Base-by-base conservation (phyloP, 2,329 filamentous ascomycete genomes). In the Pseudophaeomoniella oleicola region DNA sequence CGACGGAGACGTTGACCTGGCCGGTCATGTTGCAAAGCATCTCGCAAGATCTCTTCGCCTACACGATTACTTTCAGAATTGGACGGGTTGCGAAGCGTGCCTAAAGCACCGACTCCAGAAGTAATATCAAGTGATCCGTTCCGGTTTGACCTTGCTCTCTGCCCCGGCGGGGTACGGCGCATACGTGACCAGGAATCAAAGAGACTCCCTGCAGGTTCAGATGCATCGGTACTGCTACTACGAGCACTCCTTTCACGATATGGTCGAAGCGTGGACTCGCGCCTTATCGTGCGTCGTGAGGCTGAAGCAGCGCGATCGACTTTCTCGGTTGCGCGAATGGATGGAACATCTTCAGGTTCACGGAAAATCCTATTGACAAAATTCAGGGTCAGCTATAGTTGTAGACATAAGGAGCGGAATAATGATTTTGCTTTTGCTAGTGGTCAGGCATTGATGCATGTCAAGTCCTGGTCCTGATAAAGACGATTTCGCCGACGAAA, bases 221-320 rank as follows among this genome's bases (percentile, higher is more conserved):
- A 27, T 9, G 22, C 22, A n/a, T 27, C 22, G n/a, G 22, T n/a
- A 27, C 22, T 27, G 22, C 9, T 6, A 9, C n/a, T n/a, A 6
- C 22, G 22, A 27, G 22, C 22, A 27, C 9, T n/a, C n/a, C 22
- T 27, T 27, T 27, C 22, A 27, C 22, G 22, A 27, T 27, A 27
- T 27, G 22, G 22, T 9, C 22, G 22, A 27, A 27, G 22, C n/a
- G 22, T 27, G 40, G 56, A 47, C 43, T 66, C 62, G 40, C 73
- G 68, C 41, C 73, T 68, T 48, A 78, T 77, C 30, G 69, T 56
- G 29, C 71, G 75, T 50, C 72, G 69, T 29, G 38, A 29, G 38
- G 64, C 57, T 38, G 60, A 51, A 33, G 69, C 69, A 39, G 65
- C 64, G 27, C 63, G 53, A 48, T 76, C 72, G 43, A 51, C 54